phyloP scores from a whole-genome alignment of 179 eudicot genomes.

The Monotropa hypopitys region DNA sequence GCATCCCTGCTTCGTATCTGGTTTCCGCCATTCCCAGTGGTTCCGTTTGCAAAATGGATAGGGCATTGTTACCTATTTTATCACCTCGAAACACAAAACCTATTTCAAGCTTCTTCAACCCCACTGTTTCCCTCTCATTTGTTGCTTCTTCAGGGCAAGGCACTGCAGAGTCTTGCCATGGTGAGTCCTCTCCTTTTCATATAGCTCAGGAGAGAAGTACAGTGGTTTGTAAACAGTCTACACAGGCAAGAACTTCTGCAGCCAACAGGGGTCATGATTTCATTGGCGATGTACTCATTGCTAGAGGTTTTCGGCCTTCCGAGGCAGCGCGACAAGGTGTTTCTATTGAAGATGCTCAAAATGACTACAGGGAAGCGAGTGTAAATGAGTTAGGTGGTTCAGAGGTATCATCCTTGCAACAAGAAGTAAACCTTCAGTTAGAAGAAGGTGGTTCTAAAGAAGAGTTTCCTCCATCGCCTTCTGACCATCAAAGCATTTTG shows the following conservation, averaged over 20 bases:
- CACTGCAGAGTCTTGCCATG: conserved; percentile 14
- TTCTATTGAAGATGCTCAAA: conserved; percentile 12
- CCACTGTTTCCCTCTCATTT: conserved; percentile 5
- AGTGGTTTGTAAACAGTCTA: conserved; percentile 8
- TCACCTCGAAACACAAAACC: conserved; percentile 12
- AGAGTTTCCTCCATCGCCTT: conserved; percentile 79
- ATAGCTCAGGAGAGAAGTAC: conserved; percentile 16
- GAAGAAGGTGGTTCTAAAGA: conserved; percentile 40
- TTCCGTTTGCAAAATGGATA: conserved; percentile 3
- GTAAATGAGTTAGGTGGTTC: conserved; percentile 13
- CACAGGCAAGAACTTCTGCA: conserved; percentile 18
- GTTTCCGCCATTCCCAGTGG: conserved; percentile 6
- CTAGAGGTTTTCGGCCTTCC: conserved; percentile 16
- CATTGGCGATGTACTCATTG: conserved; percentile 10
- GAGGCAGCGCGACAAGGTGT: conserved; percentile 9
- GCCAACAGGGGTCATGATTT: conserved; percentile 13
- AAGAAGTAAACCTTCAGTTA: conserved; percentile 27
- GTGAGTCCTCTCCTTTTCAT: conserved; percentile 19
- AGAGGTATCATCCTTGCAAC: conserved; percentile 23
- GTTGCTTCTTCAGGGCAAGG: conserved; percentile 11
- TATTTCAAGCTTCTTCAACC: conserved; percentile 5
- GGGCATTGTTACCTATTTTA: background rate
- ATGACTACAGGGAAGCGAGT: conserved; percentile 7
- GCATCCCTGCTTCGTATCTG: conserved; percentile 20
- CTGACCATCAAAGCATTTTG: conserved; percentile 84